phyloP scores from a whole-genome alignment of 2,329 filamentous ascomycete species.

The Fragosphaeria purpurea region DNA sequence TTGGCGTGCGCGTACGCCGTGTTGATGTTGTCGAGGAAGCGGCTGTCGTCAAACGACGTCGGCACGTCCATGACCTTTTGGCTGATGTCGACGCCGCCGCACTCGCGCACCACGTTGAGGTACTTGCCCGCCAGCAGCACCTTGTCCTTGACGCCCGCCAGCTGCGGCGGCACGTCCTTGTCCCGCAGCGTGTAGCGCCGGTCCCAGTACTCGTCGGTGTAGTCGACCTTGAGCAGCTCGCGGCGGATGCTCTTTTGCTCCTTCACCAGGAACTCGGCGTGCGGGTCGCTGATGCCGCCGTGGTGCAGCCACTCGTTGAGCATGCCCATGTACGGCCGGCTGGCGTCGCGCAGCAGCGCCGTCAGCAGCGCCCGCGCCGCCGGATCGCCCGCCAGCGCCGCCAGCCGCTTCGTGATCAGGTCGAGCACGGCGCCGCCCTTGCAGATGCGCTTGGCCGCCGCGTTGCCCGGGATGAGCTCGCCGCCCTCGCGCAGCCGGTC shows the following conservation, averaged over 20 bases:
- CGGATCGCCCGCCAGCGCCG: constrained; percentile 88
- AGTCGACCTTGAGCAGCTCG: constrained; percentile 86
- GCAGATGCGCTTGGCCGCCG: constrained; percentile 82
- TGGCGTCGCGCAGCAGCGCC: constrained; percentile 74
- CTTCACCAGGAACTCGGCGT: constrained; percentile 87
- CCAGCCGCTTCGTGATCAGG: constrained; percentile 71
- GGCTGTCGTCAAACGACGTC: constrained; percentile 78
- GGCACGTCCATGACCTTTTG: constrained; percentile 84
- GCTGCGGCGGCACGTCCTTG: constrained; percentile 80
- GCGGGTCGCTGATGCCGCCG: constrained; percentile 87
- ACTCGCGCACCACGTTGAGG: constrained; percentile 93
- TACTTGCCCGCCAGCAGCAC: constrained; percentile 94
- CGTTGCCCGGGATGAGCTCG: constrained; percentile 66
- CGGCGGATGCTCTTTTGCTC: constrained; percentile 92
- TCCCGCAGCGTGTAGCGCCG: constrained; percentile 92
- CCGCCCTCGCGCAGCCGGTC: constrained; percentile 82
- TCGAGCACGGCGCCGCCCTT: constrained; percentile 95
- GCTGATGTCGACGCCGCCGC: constrained; percentile 88
- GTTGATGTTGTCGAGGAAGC: constrained; percentile 94
- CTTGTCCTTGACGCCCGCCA: constrained; percentile 85
- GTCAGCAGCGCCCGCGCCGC: constrained; percentile 74
- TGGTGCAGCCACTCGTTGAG: constrained; percentile 97
- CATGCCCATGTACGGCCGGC: constrained; percentile 94
- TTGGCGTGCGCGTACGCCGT: constrained; percentile 92
- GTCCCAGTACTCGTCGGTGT: constrained; percentile 99